Base-by-base conservation (phyloP, 345 rosid species). In the Leavenworthia alabamica region DNA sequence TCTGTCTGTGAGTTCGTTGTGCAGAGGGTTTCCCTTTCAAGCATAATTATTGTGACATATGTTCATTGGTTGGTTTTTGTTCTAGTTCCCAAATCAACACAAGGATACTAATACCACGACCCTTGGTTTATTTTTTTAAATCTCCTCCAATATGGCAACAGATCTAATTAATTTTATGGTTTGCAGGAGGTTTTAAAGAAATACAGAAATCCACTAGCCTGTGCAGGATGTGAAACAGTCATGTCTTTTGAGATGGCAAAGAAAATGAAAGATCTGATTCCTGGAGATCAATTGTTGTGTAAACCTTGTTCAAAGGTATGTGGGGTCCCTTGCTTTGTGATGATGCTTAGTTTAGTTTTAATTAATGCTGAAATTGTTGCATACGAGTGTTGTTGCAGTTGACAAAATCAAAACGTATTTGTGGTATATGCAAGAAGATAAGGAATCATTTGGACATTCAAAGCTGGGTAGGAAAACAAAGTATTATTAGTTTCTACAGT, bases 341-440 rank as follows among this genome's bases (percentile, higher is more conserved):
- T 55, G 41, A 40, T 53, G 40, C 53, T 40, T 60, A 41, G 51
- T 64, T 52, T 37, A 26, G 62, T 41, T 26, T 16, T 4, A 55
- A 7, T 2, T 65, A 35, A 48, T 39, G 33, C 19, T 56, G 22
- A 56, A 44, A 24, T 16, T 36, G 54, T 54, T 44, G 13, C 40
- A n/a, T n/a, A n/a, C n/a, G n/a, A n/a, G n/a, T 51, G 48, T 64
- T 69, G 6, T 65, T 76, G 80, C 84, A 92, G 97, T 63, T 86
- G 68, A 77, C 79, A 23, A 89, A 86, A 77, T 78, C 86, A 60
- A 92, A 86, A 58, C 96, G 82, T 68, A 76, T 35, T 48, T 92
- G 98, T 64, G 97, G 96, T 47, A 89, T 86, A 76, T 86, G 97
- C 81, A 85, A 89, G 78, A 87, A 77, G 80, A 70, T 80, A 65